phyloP scores from a whole-genome alignment of 192 early-diverging fungal species.

The Linnemannia elongata region DNA sequence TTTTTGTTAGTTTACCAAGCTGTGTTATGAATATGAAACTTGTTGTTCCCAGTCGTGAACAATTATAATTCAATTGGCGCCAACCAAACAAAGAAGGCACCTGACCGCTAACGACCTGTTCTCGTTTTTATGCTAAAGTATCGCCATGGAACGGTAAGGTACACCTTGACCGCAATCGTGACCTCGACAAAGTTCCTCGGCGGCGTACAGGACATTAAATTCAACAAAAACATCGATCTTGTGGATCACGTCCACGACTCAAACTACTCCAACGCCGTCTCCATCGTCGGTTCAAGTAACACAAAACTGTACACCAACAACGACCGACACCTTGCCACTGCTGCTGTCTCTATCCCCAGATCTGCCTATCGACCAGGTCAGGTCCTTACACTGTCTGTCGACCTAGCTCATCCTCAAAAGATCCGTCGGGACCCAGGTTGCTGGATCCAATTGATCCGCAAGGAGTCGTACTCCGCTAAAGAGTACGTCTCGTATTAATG shows the following conservation, averaged over 20 bases:
- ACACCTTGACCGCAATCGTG: slow-evolving; percentile 19
- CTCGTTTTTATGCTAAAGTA: slow-evolving; percentile 17
- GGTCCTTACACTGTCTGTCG: slow-evolving; percentile 5
- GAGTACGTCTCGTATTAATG: slow-evolving; percentile 20
- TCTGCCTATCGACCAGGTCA: slow-evolving; percentile 33
- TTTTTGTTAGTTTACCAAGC: not conserved
- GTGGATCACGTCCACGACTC: slow-evolving; percentile 31
- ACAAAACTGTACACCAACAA: slow-evolving; percentile 38
- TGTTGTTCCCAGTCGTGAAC: too few relatives aligned
- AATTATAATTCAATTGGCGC: not conserved
- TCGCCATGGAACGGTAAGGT: slow-evolving; percentile 45
- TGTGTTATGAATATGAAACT: not conserved
- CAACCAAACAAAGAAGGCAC: not conserved
- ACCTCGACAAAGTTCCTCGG: slow-evolving; percentile 24
- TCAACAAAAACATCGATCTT: slow-evolving; percentile 10
- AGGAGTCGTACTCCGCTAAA: slow-evolving; percentile 30
- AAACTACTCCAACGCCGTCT: slow-evolving; percentile 21
- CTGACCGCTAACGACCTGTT: not conserved
- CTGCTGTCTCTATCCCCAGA: slow-evolving; percentile 15
- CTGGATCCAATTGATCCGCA: slow-evolving; percentile 46
- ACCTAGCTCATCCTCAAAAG: slow-evolving; percentile 12
- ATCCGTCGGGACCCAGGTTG: slow-evolving; percentile 37
- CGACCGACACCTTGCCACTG: slow-evolving; percentile 20
- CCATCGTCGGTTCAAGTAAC: slow-evolving; percentile 18
- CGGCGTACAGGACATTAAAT: slow-evolving; percentile 33